phyloP scores from a whole-genome alignment of 805 yeast species.

The Candida nonsorbophila region DNA sequence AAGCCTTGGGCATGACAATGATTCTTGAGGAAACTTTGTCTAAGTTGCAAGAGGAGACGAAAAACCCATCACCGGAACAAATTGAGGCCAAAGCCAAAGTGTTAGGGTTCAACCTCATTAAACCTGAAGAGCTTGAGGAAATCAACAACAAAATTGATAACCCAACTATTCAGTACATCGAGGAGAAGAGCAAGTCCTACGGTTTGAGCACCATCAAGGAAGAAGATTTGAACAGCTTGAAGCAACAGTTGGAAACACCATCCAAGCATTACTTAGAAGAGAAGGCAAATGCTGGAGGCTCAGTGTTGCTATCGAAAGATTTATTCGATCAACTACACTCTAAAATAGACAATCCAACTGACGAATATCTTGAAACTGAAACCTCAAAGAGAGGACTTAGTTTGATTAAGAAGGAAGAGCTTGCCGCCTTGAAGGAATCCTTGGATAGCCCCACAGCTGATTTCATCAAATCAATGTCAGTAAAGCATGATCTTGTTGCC shows the following conservation, averaged over 20 bases:
- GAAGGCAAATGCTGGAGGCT: slow-evolving; percentile 2
- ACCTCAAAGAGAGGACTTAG: slow-evolving; percentile 1
- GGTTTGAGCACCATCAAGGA: slow-evolving; percentile 6
- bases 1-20: not conserved
- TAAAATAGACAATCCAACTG: slow-evolving; percentile 12
- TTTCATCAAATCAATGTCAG: slow-evolving; percentile 16
- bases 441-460: slow-evolving; percentile 7
- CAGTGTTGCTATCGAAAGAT: slow-evolving; percentile 15
- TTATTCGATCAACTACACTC: slow-evolving; percentile 9
- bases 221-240: slow-evolving; percentile 2
- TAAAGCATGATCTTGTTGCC: slow-evolving; percentile 10
- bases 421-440: slow-evolving; percentile 1
- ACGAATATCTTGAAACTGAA: slow-evolving; percentile 13
- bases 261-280: slow-evolving; percentile 3
- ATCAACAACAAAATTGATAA: slow-evolving; percentile 2
- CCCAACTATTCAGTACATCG: slow-evolving; percentile 10
- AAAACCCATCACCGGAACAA: slow-evolving; percentile 15
- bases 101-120: slow-evolving; percentile 10
- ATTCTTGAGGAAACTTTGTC: not conserved
- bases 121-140: slow-evolving; percentile 6
- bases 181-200: slow-evolving; percentile 3
- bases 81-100: slow-evolving; percentile 11
- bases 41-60: slow-evolving; percentile 4
- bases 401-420: slow-evolving; percentile 2
- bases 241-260: slow-evolving; percentile 1